Percentiles rank a stretch among this genome's conserved stretches.
These are phyloP conservation scores for Rasamsonia emersonii DNA, from an alignment of 2,329 filamentous ascomycete species.

Conservation along the genomic window DNA sequence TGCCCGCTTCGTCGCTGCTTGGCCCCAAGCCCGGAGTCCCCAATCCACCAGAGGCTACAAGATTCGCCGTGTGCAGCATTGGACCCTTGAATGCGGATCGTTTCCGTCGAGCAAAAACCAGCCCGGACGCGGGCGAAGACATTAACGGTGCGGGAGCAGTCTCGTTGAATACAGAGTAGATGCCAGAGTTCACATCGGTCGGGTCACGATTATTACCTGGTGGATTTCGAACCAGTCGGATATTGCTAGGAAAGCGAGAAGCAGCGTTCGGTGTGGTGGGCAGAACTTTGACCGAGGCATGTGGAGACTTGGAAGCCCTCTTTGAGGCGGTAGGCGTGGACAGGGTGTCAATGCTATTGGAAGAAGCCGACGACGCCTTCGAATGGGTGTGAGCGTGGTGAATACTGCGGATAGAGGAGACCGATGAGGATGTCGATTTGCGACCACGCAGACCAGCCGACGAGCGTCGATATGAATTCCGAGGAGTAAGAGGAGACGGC, in stretches of 20 bases:
- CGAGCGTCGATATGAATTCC: conserved; percentile 73
- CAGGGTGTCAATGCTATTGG: conserved; percentile 62
- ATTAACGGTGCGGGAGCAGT: conserved; percentile 26
- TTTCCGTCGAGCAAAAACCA: conserved; percentile 40
- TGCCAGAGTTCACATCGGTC: conserved; percentile 15
- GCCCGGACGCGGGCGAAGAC: conserved; percentile 32
- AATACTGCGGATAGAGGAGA: conserved; percentile 86
- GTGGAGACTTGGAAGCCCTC: conserved; percentile 62
- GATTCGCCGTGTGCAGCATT: conserved; percentile 31
- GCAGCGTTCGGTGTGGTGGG: conserved; percentile 74
- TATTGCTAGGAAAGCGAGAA: conserved; percentile 70
- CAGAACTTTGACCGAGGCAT: conserved; percentile 89
- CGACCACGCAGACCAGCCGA: conserved; percentile 78
- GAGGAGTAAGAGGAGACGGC: conserved; percentile 78
- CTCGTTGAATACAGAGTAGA: conserved; percentile 30
- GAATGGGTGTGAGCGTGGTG: conserved; percentile 84
- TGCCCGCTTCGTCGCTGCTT: conserved; percentile 12
- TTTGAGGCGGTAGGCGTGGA: conserved; percentile 59
- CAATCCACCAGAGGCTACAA: conserved; percentile 24
- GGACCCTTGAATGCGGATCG: conserved; percentile 39
- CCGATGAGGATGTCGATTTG: conserved; percentile 91
- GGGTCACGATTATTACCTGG: conserved; percentile 19
- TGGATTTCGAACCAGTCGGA: conserved; percentile 63
- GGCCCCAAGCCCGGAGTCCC: conserved; percentile 24
- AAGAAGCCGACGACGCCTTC: conserved; percentile 89